A percentile compares a stretch with the other conserved stretches of the same genome.
Conservation (phyloP, 208 protist species). For the Plasmodiophora brassicae region DNA sequence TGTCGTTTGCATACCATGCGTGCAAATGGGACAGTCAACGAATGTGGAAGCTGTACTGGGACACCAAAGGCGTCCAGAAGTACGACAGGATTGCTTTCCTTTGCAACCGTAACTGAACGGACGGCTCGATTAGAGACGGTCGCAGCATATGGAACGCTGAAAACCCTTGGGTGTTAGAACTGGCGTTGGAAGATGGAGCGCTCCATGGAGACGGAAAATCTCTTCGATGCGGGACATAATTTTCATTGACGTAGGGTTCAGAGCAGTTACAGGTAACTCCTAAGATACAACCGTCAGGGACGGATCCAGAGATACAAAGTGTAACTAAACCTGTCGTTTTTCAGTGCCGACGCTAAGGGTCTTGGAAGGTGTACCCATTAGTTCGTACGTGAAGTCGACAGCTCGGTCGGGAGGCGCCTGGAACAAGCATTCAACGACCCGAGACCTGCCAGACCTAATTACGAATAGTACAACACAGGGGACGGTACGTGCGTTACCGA, state of each 20-base stretch:
- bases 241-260: neutral
- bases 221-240: neutral
- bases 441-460: no score
- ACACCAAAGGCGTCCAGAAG: slow-evolving; percentile 5
- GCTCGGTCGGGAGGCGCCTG: neutral
- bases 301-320: no score
- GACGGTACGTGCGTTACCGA: no score
- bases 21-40: slow-evolving; percentile 16
- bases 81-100: slow-evolving; percentile 20
- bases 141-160: neutral
- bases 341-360: no score
- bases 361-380: no score
- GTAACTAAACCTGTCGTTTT: no score
- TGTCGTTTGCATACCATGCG: neutral
- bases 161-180: slow-evolving; percentile 11
- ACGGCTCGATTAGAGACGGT: neutral
- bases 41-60: slow-evolving; percentile 14
- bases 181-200: neutral
- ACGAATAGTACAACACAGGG: no score
- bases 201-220: neutral
- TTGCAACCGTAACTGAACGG: neutral
- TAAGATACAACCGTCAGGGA: no score
- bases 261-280: neutral
- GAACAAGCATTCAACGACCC: neutral
- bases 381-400: neutral